Percentiles rank a stretch among this genome's conserved stretches.
These are phyloP conservation scores for Millerozyma miso DNA, from an alignment of 805 yeast species.

Conservation along the genomic window DNA sequence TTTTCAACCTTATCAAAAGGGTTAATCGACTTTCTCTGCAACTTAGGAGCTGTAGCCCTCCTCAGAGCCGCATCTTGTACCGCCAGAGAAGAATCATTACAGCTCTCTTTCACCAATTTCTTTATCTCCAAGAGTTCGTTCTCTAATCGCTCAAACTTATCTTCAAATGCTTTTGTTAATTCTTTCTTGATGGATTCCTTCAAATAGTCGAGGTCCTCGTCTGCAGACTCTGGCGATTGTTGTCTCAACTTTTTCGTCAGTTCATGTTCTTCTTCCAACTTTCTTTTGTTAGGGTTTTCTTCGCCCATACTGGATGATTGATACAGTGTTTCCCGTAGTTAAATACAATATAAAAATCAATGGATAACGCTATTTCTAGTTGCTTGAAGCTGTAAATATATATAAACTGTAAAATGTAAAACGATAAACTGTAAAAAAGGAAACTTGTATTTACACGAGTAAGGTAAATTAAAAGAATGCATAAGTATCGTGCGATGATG, in stretches of 20 bases:
- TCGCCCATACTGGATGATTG: constrained; percentile 10
- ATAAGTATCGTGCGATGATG: too few species aligned
- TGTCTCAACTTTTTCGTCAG: constrained; percentile 10
- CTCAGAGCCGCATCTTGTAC: constrained; percentile 4
- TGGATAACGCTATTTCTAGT: too few species aligned
- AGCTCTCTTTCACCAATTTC: constrained; percentile 3
- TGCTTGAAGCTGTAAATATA: neutral
- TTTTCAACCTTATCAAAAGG: neutral
- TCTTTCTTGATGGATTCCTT: constrained; percentile 31
- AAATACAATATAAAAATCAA: too few species aligned
- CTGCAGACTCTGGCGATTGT: constrained; percentile 2
- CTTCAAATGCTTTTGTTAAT: constrained; percentile 18
- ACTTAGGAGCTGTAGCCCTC: neutral
- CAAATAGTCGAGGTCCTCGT: constrained; percentile 15
- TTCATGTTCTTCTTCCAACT: constrained; percentile 8
- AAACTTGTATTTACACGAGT: constrained; percentile 1
- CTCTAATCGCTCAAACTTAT: constrained; percentile 15
- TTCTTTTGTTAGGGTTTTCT: constrained; percentile 15
- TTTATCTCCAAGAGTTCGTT: constrained; percentile 18
- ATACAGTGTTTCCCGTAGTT: neutral
- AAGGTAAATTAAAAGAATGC: too few species aligned
- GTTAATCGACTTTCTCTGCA: constrained; percentile 1
- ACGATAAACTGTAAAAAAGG: neutral
- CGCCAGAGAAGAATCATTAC: constrained; percentile 11
- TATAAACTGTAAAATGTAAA: constrained; percentile 2